These are phyloP conservation scores for Ephemerocybe angulata DNA, from an alignment of 768 basidiomycete species.

Conservation along the genomic window DNA sequence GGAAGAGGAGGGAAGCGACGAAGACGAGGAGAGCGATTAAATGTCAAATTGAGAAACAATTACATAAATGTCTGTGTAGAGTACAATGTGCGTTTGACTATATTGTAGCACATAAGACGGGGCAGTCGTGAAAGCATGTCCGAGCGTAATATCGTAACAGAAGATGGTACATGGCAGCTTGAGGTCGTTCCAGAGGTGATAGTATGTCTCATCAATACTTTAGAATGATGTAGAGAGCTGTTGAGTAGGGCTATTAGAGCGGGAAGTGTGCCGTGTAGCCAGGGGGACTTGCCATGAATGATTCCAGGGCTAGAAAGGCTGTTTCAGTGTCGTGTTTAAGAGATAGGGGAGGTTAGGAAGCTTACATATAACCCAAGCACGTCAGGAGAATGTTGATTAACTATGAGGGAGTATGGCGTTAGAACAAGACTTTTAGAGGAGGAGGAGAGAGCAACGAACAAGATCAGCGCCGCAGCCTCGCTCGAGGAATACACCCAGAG, in stretches of 20 bases:
- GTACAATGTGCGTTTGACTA: neutral
- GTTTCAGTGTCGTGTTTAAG: neutral
- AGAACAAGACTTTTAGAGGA: constrained; percentile 7
- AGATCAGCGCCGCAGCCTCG: constrained; percentile 78
- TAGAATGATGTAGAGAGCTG: constrained; percentile 78
- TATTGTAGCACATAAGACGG: neutral
- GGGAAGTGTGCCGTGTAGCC: neutral
- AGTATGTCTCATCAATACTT: constrained; percentile 49
- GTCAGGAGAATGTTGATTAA: constrained; percentile 77
- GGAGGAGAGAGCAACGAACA: constrained; percentile 35
- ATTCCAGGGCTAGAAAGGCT: constrained; percentile 59
- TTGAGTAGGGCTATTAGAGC: constrained; percentile 13
- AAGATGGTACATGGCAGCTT: neutral
- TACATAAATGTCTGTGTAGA: neutral
- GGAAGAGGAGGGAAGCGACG: constrained; percentile 8
- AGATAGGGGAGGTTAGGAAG: constrained; percentile 8
- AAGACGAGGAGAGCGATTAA: constrained; percentile 6
- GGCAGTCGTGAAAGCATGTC: too few relatives aligned
- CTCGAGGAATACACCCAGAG: constrained; percentile 86
- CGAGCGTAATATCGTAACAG: too few relatives aligned
- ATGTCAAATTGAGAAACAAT: neutral
- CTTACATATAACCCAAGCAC: constrained; percentile 76
- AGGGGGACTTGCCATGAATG: constrained; percentile 51
- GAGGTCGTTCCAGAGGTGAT: neutral
- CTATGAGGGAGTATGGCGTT: constrained; percentile 17